Base-by-base conservation (phyloP, 352 stramenopile species). In the Globisporangium spinosum region DNA sequence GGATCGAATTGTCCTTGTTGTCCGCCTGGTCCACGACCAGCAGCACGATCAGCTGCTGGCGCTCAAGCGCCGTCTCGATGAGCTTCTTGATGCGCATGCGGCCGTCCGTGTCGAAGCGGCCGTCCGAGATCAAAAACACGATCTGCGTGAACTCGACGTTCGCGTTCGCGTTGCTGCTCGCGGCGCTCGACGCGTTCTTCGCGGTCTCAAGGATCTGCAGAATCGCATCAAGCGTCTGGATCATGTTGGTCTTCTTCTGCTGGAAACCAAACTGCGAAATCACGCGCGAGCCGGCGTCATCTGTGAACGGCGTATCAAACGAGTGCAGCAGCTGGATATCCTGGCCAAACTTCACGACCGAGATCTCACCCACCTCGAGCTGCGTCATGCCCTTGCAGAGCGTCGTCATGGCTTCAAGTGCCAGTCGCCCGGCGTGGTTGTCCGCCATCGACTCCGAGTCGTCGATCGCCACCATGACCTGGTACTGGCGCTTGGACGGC, bases 381-480 rank as follows among this genome's bases (percentile, higher is more conserved):
- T 99, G 95, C 43, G 91, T 97, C 80, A 99, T 97, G 12, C 94
- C 97, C 72, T 98, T 98, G 62, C 96, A 98, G 34, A 99, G 77
- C 22, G 97, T 99, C 40, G 97, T 91, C 77, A 99, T 89, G 23
- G 98, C 97, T 68, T 97, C 87, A 2, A 99, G 82, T 20, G 98
- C 97, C 75, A 99, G 86, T 17, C 97, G 94, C 20, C 95, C 97
- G 9, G 97, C 95, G 58, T 98, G 89, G 72, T 97, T 98, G 76
- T 99, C 98, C 25, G 90, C 85, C 98, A 99, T 99, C 22, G 97
- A 99, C 78, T 99, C 93, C 6, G 97, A 99, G 81, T 99, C 95
- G 79, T 99, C 98, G 53, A 99, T 99, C 3, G 97, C 97, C 40
- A 99, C 78, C 78, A 99, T 93, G 15, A 99, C 93, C 75, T 99